Evolutionary conservation across 1,284 basidiomycete species (phyloP).

Genomic region (Omphalotus olearius): DNA sequence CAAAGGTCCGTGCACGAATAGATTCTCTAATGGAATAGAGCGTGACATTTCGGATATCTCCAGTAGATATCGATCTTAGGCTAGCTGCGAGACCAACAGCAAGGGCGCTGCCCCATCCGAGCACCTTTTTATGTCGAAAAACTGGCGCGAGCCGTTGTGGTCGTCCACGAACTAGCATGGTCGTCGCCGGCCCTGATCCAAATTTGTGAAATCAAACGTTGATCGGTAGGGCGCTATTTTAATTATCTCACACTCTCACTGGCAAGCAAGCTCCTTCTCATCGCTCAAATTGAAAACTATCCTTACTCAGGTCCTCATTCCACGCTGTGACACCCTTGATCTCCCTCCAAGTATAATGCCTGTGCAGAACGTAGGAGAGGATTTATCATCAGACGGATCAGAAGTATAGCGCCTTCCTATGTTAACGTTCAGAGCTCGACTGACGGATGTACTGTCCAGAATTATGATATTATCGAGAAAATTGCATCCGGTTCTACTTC

Average conservation of each 20-base stretch:
- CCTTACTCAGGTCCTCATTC: too few species aligned
- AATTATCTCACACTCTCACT: too few species aligned
- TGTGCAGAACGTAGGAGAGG: not conserved
- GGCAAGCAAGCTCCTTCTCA: too few species aligned
- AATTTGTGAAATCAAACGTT: too few species aligned
- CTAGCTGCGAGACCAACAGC: slow-evolving; percentile 33
- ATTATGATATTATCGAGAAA: slow-evolving; percentile 36
- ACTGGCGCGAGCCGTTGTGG: not conserved
- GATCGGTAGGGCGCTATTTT: too few species aligned
- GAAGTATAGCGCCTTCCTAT: not conserved
- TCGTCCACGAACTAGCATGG: slow-evolving; percentile 5
- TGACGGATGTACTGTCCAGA: slow-evolving; percentile 21
- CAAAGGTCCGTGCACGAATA: slow-evolving; percentile 10
- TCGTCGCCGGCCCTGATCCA: too few species aligned
- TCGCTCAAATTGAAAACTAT: too few species aligned
- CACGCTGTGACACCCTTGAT: too few species aligned
- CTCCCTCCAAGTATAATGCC: too few species aligned
- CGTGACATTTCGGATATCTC: slow-evolving; percentile 34
- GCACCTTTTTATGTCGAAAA: slow-evolving; percentile 6
- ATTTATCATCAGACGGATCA: not conserved
- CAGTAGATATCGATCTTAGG: slow-evolving; percentile 32
- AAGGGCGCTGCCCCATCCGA: slow-evolving; percentile 32
- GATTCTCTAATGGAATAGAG: slow-evolving; percentile 13
- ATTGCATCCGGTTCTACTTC: slow-evolving; percentile 26
- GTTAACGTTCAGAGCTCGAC: not conserved